phyloP scores from a whole-genome alignment of 2,329 filamentous ascomycete genomes.

The Aspergillus ochraceus region DNA sequence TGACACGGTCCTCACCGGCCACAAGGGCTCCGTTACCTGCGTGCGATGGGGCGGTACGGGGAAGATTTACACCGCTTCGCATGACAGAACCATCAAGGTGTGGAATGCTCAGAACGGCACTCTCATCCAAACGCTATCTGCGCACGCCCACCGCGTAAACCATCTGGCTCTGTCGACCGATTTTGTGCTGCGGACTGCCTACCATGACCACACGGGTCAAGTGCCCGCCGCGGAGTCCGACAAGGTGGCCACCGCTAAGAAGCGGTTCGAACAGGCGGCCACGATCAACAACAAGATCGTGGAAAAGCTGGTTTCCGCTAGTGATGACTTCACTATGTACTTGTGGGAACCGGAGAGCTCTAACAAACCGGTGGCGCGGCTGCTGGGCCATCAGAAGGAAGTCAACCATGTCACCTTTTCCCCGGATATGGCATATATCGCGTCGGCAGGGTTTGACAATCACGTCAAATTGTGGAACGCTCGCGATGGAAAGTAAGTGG shows the following conservation, averaged over 20 bases:
- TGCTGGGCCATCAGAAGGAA: conserved; percentile 94
- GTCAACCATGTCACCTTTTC: conserved; percentile 96
- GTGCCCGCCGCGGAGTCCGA: conserved; percentile 68
- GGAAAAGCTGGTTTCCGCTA: conserved; percentile 85
- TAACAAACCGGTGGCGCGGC: conserved; percentile 80
- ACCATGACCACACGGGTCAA: conserved; percentile 76
- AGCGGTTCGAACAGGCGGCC: conserved; percentile 83
- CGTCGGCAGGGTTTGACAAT: conserved; percentile 89
- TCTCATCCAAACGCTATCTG: conserved; percentile 72
- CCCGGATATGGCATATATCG: conserved; percentile 82
- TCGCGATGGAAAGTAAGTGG: conserved; percentile 58
- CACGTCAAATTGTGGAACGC: conserved; percentile 91
- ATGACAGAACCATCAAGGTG: conserved; percentile 89
- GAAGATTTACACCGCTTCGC: conserved; percentile 77
- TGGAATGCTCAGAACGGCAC: conserved; percentile 83
- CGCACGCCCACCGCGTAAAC: conserved; percentile 94
- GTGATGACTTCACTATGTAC: conserved; percentile 95
- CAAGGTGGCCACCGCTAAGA: conserved; percentile 72
- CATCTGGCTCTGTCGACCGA: conserved; percentile 92
- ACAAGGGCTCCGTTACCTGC: conserved; percentile 85
- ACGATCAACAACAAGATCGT: conserved; percentile 72
- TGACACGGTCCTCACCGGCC: conserved; percentile 80
- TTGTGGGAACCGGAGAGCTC: conserved; percentile 82
- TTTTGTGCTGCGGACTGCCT: conserved; percentile 81
- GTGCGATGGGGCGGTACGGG: conserved; percentile 94